These are phyloP conservation scores for Coemansia erecta DNA, from an alignment of 192 early-diverging fungal species.

Conservation along the genomic window DNA sequence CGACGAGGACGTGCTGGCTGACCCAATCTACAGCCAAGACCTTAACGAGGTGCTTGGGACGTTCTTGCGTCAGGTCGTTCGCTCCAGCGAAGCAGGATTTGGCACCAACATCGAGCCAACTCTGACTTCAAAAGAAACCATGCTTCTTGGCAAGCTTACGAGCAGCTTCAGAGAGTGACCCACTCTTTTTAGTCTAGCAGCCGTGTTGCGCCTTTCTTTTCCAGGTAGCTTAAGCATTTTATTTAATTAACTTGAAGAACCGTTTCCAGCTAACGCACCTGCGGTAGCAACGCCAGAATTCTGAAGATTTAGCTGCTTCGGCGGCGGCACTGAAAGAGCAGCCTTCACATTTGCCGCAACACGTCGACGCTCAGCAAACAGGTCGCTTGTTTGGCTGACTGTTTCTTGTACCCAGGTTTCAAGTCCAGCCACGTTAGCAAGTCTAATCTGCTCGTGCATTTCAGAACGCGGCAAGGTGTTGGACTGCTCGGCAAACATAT, in stretches of 20 bases:
- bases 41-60: conserved; percentile 37
- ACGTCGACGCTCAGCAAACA: conserved; percentile 45
- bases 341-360: conserved; percentile 44
- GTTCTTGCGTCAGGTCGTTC: conserved; percentile 29
- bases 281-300: not conserved
- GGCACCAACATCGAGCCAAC: conserved; percentile 22
- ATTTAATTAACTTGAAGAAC: not conserved
- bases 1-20: conserved; percentile 37
- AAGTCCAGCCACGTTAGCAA: conserved; percentile 4
- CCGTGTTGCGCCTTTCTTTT: too few relatives aligned
- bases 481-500: conserved; percentile 8
- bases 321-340: conserved; percentile 35
- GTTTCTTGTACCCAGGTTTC: conserved; percentile 34
- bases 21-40: conserved; percentile 50
- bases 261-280: not conserved
- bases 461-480: conserved; percentile 17
- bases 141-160: conserved; percentile 20
- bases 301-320: conserved; percentile 17
- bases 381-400: conserved; percentile 23
- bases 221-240: not conserved
- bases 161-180: not conserved
- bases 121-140: conserved; percentile 24
- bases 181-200: too few relatives aligned
- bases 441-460: not conserved
- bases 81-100: conserved; percentile 17